A percentile compares a stretch with the other conserved stretches of the same genome.
Conservation (phyloP, 805 yeast genomes). For the Suhomyces sp. region DNA sequence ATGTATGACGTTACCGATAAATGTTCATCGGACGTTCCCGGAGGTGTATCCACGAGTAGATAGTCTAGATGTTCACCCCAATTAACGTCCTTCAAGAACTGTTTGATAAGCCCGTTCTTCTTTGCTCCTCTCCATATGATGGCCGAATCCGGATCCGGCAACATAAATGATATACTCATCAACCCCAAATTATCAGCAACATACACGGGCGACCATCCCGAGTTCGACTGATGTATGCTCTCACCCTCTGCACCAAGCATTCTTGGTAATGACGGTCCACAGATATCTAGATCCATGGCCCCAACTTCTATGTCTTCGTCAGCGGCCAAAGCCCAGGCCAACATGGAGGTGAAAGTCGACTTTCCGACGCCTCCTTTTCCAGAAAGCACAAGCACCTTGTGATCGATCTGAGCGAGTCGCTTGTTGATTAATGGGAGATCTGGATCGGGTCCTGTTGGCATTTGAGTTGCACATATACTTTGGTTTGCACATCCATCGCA, state of each 20-base stretch:
- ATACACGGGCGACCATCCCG: conserved; percentile 97
- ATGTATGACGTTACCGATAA: conserved; percentile 82
- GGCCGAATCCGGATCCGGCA: conserved; percentile 91
- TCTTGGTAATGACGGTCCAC: conserved; percentile 95
- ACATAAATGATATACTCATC: conserved; percentile 93
- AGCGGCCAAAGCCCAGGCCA: conserved; percentile 94
- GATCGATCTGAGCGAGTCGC: conserved; percentile 63
- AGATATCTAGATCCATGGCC: conserved; percentile 94
- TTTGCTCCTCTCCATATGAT: conserved; percentile 98
- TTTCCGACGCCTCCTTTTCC: conserved; percentile 98
- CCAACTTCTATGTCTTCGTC: conserved; percentile 81
- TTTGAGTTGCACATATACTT: conserved; percentile 74
- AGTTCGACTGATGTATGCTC: conserved; percentile 79
- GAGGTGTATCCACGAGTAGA: conserved; percentile 92
- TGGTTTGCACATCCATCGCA: conserved; percentile 95
- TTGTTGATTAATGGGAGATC: conserved; percentile 76
- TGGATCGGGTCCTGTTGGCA: conserved; percentile 94
- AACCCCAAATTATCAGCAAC: conserved; percentile 92
- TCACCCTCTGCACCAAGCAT: conserved; percentile 93
- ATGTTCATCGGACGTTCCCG: conserved; percentile 98
- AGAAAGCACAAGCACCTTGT: conserved; percentile 75
- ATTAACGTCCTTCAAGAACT: conserved; percentile 88
- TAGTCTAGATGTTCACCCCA: conserved; percentile 87
- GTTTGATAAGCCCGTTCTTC: conserved; percentile 89
- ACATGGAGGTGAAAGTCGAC: conserved; percentile 91